phyloP scores from a whole-genome alignment of 2,329 filamentous ascomycete genomes.

The Thelonectria rubi region DNA sequence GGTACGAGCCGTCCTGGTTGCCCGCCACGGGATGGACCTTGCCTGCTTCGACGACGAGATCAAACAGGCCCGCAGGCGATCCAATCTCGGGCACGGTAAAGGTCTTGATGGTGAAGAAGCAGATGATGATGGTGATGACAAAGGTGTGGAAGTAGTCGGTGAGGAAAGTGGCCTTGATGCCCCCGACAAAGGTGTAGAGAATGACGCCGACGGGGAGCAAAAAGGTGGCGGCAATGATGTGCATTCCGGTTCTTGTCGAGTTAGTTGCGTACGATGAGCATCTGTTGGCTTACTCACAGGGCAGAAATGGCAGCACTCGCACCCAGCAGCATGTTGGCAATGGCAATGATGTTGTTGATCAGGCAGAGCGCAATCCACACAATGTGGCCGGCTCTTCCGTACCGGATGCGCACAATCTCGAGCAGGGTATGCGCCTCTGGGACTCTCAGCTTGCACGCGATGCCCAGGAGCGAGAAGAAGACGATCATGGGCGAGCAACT shows the following conservation, averaged over 20 bases:
- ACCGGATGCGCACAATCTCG: constrained; percentile 62
- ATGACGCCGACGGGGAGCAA: constrained; percentile 52
- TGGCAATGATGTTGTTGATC: constrained; percentile 63
- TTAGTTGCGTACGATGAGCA: no score
- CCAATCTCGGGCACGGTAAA: constrained; percentile 58
- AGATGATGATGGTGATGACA: constrained; percentile 61
- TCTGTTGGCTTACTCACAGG: constrained; percentile 37
- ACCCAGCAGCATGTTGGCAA: constrained; percentile 61
- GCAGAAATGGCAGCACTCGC: constrained; percentile 48
- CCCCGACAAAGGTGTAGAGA: constrained; percentile 51
- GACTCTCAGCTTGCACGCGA: constrained; percentile 61
- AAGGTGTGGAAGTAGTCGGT: constrained; percentile 65
- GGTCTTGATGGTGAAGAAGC: constrained; percentile 57
- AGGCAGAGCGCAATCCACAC: constrained; percentile 62
- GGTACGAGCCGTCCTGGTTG: constrained; percentile 62
- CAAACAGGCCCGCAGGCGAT: constrained; percentile 58
- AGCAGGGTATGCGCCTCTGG: constrained; percentile 64
- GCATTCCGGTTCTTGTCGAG: constrained; percentile 55
- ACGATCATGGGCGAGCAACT: constrained; percentile 63
- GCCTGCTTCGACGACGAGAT: constrained; percentile 57
- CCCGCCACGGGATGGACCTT: constrained; percentile 57
- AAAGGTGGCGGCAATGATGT: constrained; percentile 60
- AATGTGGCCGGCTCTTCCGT: constrained; percentile 57
- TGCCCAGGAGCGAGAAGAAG: constrained; percentile 61
- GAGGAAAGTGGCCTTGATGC: constrained; percentile 54